A percentile compares a stretch with the other conserved stretches of the same genome.
Conservation (phyloP, 2,329 filamentous ascomycete genomes). For the Monilinia aucupariae region DNA sequence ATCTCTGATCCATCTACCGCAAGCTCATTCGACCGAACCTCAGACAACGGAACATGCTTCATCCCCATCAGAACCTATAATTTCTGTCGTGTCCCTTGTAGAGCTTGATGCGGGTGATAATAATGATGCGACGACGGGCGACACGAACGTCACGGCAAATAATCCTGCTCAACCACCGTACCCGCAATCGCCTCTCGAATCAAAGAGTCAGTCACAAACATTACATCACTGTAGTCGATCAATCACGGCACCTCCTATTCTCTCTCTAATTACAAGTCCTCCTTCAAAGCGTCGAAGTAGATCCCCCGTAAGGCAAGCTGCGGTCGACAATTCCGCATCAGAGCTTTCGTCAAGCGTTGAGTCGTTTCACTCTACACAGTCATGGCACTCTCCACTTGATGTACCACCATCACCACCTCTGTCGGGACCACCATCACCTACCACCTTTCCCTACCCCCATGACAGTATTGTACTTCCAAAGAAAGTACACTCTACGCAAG, state of each 20-base stretch:
- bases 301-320: slow-evolving; percentile 25
- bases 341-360: slow-evolving; percentile 45
- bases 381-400: slow-evolving; percentile 44
- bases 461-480: slow-evolving; percentile 39
- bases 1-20: neutral
- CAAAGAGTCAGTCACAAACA: slow-evolving; percentile 32
- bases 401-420: slow-evolving; percentile 44
- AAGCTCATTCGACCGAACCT: neutral
- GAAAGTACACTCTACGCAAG: slow-evolving; percentile 32
- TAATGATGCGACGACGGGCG: slow-evolving; percentile 31
- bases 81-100: neutral
- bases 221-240: slow-evolving; percentile 35
- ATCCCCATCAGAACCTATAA: neutral
- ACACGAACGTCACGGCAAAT: slow-evolving; percentile 27
- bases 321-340: slow-evolving; percentile 29
- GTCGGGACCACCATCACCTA: slow-evolving; percentile 38
- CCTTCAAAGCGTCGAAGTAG: slow-evolving; percentile 36
- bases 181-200: slow-evolving; percentile 20
- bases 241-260: slow-evolving; percentile 39
- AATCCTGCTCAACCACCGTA: slow-evolving; percentile 21
- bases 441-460: slow-evolving; percentile 39
- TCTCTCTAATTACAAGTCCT: slow-evolving; percentile 41
- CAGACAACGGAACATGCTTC: neutral
- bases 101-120: slow-evolving; percentile 27
- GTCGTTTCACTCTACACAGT: slow-evolving; percentile 51